A percentile compares a stretch with the other conserved stretches of the same genome.
Evolutionary conservation across 345 rosid genomes (phyloP).

Genomic region (Eucalyptus tenuipes): DNA sequence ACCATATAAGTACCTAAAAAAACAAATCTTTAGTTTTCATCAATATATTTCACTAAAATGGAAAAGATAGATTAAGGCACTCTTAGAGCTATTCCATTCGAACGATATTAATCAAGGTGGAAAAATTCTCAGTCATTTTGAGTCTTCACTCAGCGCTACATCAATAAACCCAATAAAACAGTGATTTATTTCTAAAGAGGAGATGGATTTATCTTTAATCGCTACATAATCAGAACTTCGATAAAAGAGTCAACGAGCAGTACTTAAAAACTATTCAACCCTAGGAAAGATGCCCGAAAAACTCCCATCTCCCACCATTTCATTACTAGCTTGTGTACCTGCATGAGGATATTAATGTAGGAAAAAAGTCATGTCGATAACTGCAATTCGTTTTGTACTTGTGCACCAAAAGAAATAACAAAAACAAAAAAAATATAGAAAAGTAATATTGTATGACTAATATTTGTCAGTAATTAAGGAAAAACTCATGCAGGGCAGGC

Average conservation of each 20-base stretch:
- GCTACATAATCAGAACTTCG: not conserved
- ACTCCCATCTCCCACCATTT: not conserved
- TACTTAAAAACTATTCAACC: not conserved
- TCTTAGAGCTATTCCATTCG: not conserved
- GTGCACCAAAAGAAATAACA: not conserved
- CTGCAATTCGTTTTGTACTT: not conserved
- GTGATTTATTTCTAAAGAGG: not conserved
- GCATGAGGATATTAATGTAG: not conserved
- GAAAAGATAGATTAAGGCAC: not conserved
- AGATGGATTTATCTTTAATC: not conserved
- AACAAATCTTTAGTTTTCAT: not conserved
- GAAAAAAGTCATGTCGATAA: not conserved
- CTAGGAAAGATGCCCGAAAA: not conserved
- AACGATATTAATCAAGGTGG: too few relatives aligned
- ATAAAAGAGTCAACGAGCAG: not conserved
- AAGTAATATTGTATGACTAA: not conserved
- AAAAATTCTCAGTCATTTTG: not conserved
- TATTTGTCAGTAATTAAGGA: not conserved
- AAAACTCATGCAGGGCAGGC: not conserved
- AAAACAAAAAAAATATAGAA: too few relatives aligned
- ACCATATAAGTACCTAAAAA: too few relatives aligned
- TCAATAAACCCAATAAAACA: not conserved
- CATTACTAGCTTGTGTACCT: not conserved
- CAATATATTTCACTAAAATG: not conserved
- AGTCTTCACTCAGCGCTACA: not conserved